phyloP scores from a whole-genome alignment of 1,139 yeast genomes.

The Diutina scorzettiae region DNA sequence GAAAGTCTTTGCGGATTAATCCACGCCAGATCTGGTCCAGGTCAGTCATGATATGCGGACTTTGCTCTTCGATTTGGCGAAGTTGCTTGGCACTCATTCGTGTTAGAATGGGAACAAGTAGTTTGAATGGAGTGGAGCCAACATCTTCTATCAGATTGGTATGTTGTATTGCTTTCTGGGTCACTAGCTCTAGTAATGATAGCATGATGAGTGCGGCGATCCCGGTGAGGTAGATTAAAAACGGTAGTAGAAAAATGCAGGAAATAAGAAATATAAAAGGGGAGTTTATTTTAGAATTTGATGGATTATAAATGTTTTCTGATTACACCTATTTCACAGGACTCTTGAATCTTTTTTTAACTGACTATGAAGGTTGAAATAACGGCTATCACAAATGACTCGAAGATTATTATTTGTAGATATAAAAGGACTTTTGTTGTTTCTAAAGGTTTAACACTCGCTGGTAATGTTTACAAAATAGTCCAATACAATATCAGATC shows the following conservation, averaged over 20 bases:
- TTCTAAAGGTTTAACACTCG: too few species aligned
- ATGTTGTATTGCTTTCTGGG: background rate
- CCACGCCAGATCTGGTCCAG: conserved; percentile 3
- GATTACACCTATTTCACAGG: too few species aligned
- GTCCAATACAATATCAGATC: too few species aligned
- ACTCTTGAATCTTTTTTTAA: too few species aligned
- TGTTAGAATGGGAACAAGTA: conserved; percentile 1
- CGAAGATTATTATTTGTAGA: too few species aligned
- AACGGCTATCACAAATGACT: too few species aligned
- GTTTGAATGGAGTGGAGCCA: background rate
- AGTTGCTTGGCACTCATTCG: conserved; percentile 4
- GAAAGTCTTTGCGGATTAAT: conserved; percentile 3
- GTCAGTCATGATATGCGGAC: background rate
- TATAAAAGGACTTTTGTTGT: too few species aligned
- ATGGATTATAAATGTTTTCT: too few species aligned
- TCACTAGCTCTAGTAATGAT: conserved; percentile 3
- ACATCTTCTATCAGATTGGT: background rate
- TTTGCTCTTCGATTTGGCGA: background rate
- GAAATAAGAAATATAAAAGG: too few species aligned
- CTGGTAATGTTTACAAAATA: too few species aligned
- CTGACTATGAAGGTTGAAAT: too few species aligned
- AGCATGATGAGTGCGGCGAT: background rate
- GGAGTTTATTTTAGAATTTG: too few species aligned
- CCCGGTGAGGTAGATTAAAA: background rate
- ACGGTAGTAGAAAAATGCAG: background rate